Conservation (phyloP, 371 early-diverging fungal genomes). For the Funneliformis caledonium region DNA sequence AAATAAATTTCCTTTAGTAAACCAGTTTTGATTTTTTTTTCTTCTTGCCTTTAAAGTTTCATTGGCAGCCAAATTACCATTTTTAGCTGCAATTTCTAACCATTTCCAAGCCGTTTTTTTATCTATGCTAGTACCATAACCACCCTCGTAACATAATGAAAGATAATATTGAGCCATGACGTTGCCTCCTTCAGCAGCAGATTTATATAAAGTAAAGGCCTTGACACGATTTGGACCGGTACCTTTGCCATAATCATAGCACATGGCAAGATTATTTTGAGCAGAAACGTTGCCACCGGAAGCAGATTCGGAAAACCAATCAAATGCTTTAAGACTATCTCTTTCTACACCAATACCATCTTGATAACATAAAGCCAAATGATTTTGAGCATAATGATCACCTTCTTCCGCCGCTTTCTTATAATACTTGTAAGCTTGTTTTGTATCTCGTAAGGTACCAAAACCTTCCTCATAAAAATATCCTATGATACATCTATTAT, state of each 20-base stretch:
- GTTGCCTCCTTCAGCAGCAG: slow-evolving; percentile 29
- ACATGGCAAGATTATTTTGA: slow-evolving; percentile 26
- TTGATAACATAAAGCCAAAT: slow-evolving; percentile 78
- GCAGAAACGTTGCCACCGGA: slow-evolving; percentile 10
- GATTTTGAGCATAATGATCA: slow-evolving; percentile 74
- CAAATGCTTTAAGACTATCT: slow-evolving; percentile 27
- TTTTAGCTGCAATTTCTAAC: slow-evolving; percentile 11
- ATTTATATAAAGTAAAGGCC: slow-evolving; percentile 13
- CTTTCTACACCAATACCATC: slow-evolving; percentile 28
- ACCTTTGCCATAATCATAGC: slow-evolving; percentile 56
- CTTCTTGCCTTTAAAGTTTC: slow-evolving; percentile 15
- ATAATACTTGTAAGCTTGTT: slow-evolving; percentile 67
- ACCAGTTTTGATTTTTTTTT: slow-evolving; percentile 16
- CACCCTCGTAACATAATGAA: slow-evolving; percentile 27
- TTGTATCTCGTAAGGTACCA: slow-evolving; percentile 60
- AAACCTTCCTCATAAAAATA: slow-evolving; percentile 75
- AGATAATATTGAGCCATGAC: slow-evolving; percentile 4
- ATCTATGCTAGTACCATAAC: slow-evolving; percentile 74
- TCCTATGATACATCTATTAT: slow-evolving; percentile 68
- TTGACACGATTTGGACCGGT: slow-evolving; percentile 56
- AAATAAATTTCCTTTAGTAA: neutral
- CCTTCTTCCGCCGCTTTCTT: slow-evolving; percentile 69
- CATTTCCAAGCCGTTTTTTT: slow-evolving; percentile 54
- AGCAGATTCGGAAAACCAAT: slow-evolving; percentile 25
- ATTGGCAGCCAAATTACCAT: slow-evolving; percentile 14